These are phyloP conservation scores for Baorangia bicolor DNA, from an alignment of 768 basidiomycete genomes.

Conservation along the genomic window DNA sequence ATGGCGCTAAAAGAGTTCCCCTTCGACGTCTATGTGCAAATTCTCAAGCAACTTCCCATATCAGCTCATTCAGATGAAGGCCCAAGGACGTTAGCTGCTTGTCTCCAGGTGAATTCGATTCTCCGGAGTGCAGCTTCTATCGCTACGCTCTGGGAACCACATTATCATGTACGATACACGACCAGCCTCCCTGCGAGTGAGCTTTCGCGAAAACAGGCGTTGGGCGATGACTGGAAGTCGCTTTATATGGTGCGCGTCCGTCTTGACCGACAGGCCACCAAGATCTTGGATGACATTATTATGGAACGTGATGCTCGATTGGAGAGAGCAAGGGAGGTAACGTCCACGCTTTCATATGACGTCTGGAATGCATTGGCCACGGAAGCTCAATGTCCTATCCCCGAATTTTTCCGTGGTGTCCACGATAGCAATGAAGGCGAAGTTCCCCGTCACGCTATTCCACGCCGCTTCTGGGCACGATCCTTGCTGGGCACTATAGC, in stretches of 20 bases:
- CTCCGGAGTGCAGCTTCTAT: conserved; percentile 46
- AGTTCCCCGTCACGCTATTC: conserved; percentile 33
- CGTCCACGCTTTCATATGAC: conserved; percentile 46
- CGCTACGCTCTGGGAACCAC: conserved; percentile 48
- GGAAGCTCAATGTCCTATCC: conserved; percentile 38
- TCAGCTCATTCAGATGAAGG: conserved; percentile 21
- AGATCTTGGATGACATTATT: conserved; percentile 43
- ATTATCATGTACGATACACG: conserved; percentile 50
- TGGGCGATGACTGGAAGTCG: conserved; percentile 43
- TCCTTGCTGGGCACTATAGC: conserved; percentile 44
- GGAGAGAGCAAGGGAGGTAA: conserved; percentile 39
- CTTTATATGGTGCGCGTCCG: conserved; percentile 46
- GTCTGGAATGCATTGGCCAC: conserved; percentile 53
- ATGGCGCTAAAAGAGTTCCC: conserved; percentile 30
- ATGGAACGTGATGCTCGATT: conserved; percentile 37
- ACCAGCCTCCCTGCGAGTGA: conserved; percentile 41
- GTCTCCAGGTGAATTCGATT: conserved; percentile 36
- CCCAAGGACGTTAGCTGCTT: conserved; percentile 39
- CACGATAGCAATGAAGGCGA: conserved; percentile 5
- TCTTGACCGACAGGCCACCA: conserved; percentile 43
- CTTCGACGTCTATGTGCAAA: conserved; percentile 37
- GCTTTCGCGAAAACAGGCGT: conserved; percentile 27
- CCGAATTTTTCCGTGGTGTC: conserved; percentile 28
- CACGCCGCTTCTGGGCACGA: conserved; percentile 52
- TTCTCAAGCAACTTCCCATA: conserved; percentile 37